Conservation (phyloP, 2,329 filamentous ascomycete species). For the Sporothrix phasma region DNA sequence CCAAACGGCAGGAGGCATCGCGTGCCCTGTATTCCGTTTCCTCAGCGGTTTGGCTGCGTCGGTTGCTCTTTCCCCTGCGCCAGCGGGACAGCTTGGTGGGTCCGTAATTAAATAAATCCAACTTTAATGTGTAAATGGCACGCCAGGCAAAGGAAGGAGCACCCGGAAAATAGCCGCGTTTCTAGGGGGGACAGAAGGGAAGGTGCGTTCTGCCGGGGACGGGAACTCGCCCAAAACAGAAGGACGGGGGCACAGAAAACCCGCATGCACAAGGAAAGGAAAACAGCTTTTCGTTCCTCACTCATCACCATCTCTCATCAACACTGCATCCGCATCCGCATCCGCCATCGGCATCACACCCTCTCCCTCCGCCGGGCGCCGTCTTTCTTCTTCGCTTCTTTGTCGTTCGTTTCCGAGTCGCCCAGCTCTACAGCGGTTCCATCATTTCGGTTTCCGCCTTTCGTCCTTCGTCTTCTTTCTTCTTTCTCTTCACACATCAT, state of each 20-base stretch:
- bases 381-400: background rate
- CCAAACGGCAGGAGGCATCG: too few species aligned
- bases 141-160: constrained; percentile 1
- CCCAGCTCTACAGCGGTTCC: background rate
- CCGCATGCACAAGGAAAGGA: background rate
- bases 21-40: background rate
- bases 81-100: background rate
- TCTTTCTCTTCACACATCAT: constrained; percentile 32
- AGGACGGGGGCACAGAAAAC: constrained; percentile 7
- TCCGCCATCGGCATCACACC: background rate
- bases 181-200: background rate
- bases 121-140: constrained; percentile 4
- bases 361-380: background rate
- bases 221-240: constrained; percentile 6
- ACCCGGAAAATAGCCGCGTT: constrained; percentile 20
- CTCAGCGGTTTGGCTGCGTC: background rate
- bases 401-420: background rate
- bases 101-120: constrained; percentile 2
- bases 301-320: constrained; percentile 1
- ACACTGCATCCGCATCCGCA: background rate
- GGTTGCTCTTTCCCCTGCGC: background rate
- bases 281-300: background rate
- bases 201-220: constrained; percentile 7
- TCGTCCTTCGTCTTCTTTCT: background rate
- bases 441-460: background rate